phyloP scores from a whole-genome alignment of 148 eudicot species.

The Silene latifolia region DNA sequence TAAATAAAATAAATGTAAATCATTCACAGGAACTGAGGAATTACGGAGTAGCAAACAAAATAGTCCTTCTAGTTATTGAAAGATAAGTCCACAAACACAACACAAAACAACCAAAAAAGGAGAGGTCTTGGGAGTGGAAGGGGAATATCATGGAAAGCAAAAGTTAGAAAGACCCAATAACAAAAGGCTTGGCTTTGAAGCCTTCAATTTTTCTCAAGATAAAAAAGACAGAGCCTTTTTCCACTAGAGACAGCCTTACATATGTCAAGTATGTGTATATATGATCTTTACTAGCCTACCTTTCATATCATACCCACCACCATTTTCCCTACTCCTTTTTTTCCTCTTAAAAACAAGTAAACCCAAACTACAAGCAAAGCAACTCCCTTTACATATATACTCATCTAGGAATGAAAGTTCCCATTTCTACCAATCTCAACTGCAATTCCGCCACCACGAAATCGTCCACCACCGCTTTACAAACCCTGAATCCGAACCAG shows the following conservation, averaged over 20 bases:
- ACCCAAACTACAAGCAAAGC: conserved; percentile 13
- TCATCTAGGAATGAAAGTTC: conserved; percentile 60
- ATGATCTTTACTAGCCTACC: not conserved
- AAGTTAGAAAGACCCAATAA: conserved; percentile 30
- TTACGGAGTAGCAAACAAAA: too few relatives aligned
- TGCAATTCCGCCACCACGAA: conserved; percentile 10
- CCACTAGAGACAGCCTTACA: conserved; percentile 14
- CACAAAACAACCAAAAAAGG: not conserved
- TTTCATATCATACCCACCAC: conserved; percentile 25
- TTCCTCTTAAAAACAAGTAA: not conserved
- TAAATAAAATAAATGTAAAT: too few relatives aligned
- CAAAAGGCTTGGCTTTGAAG: conserved; percentile 30
- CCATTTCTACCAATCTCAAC: conserved; percentile 40
- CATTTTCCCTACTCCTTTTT: conserved; percentile 2
- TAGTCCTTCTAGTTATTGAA: not conserved
- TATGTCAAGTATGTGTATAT: conserved; percentile 16
- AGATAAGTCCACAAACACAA: not conserved
- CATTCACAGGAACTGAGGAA: too few relatives aligned
- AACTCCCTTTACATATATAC: not conserved
- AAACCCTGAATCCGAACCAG: not conserved
- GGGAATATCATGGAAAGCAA: conserved; percentile 33
- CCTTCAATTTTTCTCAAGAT: conserved; percentile 18
- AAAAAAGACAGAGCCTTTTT: conserved; percentile 21
- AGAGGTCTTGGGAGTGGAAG: conserved; percentile 19
- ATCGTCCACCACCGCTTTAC: conserved; percentile 11